These are phyloP conservation scores for Rhizoctonia solani DNA, from an alignment of 1,284 basidiomycete species.

Conservation along the genomic window DNA sequence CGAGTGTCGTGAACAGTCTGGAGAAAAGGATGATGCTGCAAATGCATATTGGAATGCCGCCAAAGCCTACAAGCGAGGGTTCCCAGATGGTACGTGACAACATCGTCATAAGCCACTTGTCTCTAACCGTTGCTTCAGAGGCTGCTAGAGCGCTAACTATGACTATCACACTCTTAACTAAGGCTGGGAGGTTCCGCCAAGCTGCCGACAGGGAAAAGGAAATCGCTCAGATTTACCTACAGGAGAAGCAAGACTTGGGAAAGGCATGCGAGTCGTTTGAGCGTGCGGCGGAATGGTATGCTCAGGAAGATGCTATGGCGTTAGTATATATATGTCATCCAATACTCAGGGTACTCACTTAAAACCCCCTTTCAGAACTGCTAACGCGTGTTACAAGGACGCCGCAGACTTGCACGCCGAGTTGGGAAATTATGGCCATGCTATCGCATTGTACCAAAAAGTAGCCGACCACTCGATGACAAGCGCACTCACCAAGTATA, in stretches of 20 bases:
- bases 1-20: slow-evolving; percentile 84
- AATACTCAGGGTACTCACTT: slow-evolving; percentile 4
- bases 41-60: slow-evolving; percentile 97
- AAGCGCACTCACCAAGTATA: slow-evolving; percentile 93
- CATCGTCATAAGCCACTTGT: slow-evolving; percentile 35
- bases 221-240: slow-evolving; percentile 90
- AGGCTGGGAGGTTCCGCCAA: slow-evolving; percentile 91
- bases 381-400: slow-evolving; percentile 94
- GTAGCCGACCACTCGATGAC: slow-evolving; percentile 86
- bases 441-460: slow-evolving; percentile 87
- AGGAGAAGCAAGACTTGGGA: slow-evolving; percentile 65
- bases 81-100: slow-evolving; percentile 71
- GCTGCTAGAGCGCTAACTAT: slow-evolving; percentile 88
- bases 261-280: slow-evolving; percentile 90
- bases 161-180: slow-evolving; percentile 82
- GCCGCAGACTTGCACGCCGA: slow-evolving; percentile 95
- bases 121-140: slow-evolving; percentile 56
- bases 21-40: slow-evolving; percentile 89
- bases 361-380: slow-evolving; percentile 63
- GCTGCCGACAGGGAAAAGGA: slow-evolving; percentile 98
- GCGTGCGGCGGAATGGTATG: slow-evolving; percentile 96
- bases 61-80: slow-evolving; percentile 90
- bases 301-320: slow-evolving; percentile 95
- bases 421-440: slow-evolving; percentile 80
- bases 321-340: slow-evolving; percentile 53